A percentile compares a stretch with the other conserved stretches of the same genome.
These are phyloP conservation scores for Colletotrichum cuscutae DNA, from an alignment of 2,329 filamentous ascomycete genomes.

Conservation along the genomic window DNA sequence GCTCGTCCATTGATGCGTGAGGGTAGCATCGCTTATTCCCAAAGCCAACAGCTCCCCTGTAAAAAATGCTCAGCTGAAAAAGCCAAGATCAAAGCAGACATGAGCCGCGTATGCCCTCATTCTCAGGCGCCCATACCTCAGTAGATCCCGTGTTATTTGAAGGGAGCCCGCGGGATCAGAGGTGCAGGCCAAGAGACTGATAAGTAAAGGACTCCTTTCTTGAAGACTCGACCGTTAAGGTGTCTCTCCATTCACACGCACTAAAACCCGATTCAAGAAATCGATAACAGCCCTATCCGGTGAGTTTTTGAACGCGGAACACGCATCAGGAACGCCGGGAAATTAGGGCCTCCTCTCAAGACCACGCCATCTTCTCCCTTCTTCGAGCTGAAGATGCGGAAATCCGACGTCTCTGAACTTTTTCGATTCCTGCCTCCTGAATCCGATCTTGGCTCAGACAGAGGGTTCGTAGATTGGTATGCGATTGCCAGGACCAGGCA, in stretches of 20 bases:
- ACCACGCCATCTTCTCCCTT: not conserved
- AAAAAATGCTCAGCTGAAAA: not conserved
- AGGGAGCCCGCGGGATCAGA: too few relatives aligned
- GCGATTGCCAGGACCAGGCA: not conserved
- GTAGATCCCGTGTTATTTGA: too few relatives aligned
- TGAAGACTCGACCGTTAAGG: not conserved
- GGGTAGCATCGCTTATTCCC: not conserved
- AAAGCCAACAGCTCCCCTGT: not conserved
- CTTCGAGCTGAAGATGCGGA: not conserved
- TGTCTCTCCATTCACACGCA: not conserved
- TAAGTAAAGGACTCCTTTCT: not conserved
- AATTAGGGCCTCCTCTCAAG: not conserved
- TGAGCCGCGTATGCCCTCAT: not conserved
- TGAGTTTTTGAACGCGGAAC: not conserved
- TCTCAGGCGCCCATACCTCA: not conserved
- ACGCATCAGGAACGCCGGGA: conserved; percentile 12
- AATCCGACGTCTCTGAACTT: not conserved
- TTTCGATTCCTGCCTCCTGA: not conserved
- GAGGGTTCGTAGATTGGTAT: not conserved
- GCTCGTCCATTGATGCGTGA: not conserved
- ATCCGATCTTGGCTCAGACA: not conserved
- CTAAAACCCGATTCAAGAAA: not conserved
- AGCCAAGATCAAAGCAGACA: not conserved
- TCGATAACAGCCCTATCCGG: not conserved
- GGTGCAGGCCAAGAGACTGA: too few relatives aligned